phyloP scores from a whole-genome alignment of 768 basidiomycete species.

The Mycena latifolia region DNA sequence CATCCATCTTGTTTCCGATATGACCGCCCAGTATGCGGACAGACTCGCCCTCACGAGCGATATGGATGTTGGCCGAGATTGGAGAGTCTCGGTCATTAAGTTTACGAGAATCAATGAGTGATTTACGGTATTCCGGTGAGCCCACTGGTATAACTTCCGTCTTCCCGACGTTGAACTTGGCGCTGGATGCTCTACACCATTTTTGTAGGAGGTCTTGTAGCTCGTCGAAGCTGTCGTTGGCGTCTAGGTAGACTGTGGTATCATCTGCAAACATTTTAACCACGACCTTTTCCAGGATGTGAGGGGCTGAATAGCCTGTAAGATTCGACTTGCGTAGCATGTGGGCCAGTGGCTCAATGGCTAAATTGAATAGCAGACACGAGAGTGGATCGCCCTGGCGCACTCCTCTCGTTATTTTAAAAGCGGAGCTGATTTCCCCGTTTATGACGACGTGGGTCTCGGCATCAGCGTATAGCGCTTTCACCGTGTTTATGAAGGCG shows the following conservation, averaged over 20 bases:
- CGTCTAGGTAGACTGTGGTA: constrained; percentile 52
- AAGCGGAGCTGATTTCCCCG: constrained; percentile 32
- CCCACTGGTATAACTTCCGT: constrained; percentile 53
- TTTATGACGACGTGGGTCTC: constrained; percentile 31
- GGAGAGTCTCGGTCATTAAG: background rate
- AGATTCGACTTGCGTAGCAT: constrained; percentile 46
- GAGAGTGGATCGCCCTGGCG: constrained; percentile 54
- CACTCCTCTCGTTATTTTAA: constrained; percentile 30
- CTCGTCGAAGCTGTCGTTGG: constrained; percentile 40
- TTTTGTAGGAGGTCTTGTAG: constrained; percentile 43
- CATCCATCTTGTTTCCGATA: background rate
- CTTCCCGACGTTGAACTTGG: constrained; percentile 64
- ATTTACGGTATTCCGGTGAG: constrained; percentile 27
- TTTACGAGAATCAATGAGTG: constrained; percentile 12
- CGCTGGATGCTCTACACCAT: constrained; percentile 57
- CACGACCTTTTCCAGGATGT: constrained; percentile 37
- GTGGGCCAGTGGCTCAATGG: no score
- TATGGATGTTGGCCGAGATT: constrained; percentile 39
- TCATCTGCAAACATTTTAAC: constrained; percentile 55
- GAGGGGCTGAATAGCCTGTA: constrained; percentile 40
- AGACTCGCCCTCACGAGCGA: constrained; percentile 43
- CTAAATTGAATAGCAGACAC: constrained; percentile 54
- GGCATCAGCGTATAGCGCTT: constrained; percentile 33
- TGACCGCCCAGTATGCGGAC: constrained; percentile 22
- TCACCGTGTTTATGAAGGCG: no score